A percentile compares a stretch with the other conserved stretches of the same genome.
Conservation (phyloP, 345 rosid species). For the Geranium brycei region DNA sequence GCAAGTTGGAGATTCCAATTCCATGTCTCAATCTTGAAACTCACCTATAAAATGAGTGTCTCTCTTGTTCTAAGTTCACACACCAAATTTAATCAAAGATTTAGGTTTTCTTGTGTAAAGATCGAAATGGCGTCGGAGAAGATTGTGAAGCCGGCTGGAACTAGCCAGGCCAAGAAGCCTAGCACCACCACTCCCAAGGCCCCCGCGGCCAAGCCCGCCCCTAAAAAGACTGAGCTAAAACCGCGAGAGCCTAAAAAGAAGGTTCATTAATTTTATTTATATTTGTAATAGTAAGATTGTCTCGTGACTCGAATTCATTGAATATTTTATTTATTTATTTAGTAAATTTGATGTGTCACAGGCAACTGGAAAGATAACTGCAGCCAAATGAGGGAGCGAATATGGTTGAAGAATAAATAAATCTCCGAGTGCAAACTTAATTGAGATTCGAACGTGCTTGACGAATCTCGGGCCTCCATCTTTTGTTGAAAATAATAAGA, state of each 20-base stretch:
- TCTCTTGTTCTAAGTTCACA: background rate
- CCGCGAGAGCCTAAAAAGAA: constrained; percentile 18
- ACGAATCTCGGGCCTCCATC: too few relatives aligned
- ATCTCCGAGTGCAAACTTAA: too few relatives aligned
- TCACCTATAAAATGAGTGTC: background rate
- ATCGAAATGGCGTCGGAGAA: constrained; percentile 3
- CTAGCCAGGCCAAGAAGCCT: constrained; percentile 3
- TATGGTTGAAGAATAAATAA: too few relatives aligned
- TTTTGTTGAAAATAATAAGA: too few relatives aligned
- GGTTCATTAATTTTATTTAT: constrained; percentile 3
- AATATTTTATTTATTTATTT: too few relatives aligned
- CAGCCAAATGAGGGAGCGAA: too few relatives aligned
- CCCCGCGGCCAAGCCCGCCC: constrained; percentile 9
- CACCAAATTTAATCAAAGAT: background rate
- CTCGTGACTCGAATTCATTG: too few relatives aligned
- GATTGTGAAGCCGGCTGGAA: constrained; percentile 3
- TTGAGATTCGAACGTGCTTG: too few relatives aligned
- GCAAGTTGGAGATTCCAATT: background rate
- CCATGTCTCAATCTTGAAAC: background rate
- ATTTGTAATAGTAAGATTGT: too few relatives aligned
- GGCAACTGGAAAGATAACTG: too few relatives aligned
- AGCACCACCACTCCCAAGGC: background rate
- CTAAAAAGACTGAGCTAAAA: constrained; percentile 15
- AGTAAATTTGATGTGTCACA: too few relatives aligned
- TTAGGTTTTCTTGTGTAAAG: too few relatives aligned